Evolutionary conservation across 1,139 yeast genomes (phyloP).

Genomic region (Blastobotrys serpentis): DNA sequence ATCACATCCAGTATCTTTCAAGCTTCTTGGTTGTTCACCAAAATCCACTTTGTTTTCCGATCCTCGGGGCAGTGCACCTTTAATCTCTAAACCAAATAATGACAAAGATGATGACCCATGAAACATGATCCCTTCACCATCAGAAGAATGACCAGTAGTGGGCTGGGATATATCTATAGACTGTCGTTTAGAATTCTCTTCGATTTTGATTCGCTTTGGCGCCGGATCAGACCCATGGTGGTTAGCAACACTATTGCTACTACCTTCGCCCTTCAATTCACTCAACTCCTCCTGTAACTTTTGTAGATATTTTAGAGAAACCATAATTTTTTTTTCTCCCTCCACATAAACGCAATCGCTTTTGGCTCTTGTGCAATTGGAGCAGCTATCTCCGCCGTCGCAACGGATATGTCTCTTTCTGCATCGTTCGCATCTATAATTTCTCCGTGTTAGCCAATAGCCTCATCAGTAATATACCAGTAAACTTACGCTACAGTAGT

Average conservation of each 20-base stretch:
- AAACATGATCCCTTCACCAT: slow-evolving; percentile 10
- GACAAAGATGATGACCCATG: slow-evolving; percentile 25
- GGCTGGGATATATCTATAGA: background rate
- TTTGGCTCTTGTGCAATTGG: slow-evolving; percentile 58
- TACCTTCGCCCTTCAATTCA: slow-evolving; percentile 15
- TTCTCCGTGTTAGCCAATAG: background rate
- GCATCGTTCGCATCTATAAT: slow-evolving; percentile 60
- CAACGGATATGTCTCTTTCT: slow-evolving; percentile 75
- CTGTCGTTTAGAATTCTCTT: background rate
- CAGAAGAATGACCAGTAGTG: background rate
- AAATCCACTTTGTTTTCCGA: slow-evolving; percentile 21
- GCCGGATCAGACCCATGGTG: background rate
- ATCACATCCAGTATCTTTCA: slow-evolving; percentile 10
- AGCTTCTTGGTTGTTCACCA: slow-evolving; percentile 11
- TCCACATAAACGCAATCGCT: slow-evolving; percentile 72
- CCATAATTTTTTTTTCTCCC: slow-evolving; percentile 74
- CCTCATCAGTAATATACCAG: background rate
- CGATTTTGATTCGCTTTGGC: background rate
- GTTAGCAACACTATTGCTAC: background rate
- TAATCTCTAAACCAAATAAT: slow-evolving; percentile 25
- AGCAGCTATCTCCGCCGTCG: slow-evolving; percentile 79
- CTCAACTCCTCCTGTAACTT: slow-evolving; percentile 60
- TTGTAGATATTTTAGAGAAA: slow-evolving; percentile 69
- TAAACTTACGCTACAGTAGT: slow-evolving; percentile 18
- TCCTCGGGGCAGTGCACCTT: slow-evolving; percentile 24